Evolutionary conservation across 257 asterid genomes (phyloP).

Genomic region (Jacaranda mimosifolia): DNA sequence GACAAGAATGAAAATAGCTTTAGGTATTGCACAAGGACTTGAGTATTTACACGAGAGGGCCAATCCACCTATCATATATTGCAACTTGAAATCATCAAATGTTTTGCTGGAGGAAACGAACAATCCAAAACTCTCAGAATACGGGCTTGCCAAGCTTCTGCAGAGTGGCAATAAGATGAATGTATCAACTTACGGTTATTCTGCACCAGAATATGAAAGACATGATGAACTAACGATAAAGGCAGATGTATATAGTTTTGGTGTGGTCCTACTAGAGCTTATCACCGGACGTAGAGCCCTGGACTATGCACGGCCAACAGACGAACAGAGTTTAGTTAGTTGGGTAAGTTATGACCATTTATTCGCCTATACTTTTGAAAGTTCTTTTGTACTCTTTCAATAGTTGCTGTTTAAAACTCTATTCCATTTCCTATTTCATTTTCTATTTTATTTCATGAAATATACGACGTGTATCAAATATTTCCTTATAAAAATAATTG

Average conservation of each 20-base stretch:
- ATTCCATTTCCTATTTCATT: too few species aligned
- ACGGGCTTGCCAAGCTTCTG: slow-evolving; percentile 81
- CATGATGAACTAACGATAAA: slow-evolving; percentile 70
- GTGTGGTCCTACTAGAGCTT: slow-evolving; percentile 79
- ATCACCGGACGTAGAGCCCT: slow-evolving; percentile 85
- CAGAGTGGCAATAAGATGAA: slow-evolving; percentile 64
- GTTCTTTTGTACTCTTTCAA: background rate
- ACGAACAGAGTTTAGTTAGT: slow-evolving; percentile 71
- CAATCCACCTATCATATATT: slow-evolving; percentile 78
- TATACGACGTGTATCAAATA: too few species aligned
- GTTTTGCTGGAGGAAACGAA: slow-evolving; percentile 65
- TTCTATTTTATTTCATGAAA: too few species aligned
- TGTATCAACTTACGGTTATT: slow-evolving; percentile 63
- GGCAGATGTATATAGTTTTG: slow-evolving; percentile 88
- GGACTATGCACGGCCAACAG: slow-evolving; percentile 57
- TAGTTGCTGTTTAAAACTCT: background rate
- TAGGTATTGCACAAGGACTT: slow-evolving; percentile 80
- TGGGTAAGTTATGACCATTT: slow-evolving; percentile 64
- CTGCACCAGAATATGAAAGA: slow-evolving; percentile 85
- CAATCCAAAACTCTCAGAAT: slow-evolving; percentile 73
- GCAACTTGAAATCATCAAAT: slow-evolving; percentile 74
- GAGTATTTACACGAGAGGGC: slow-evolving; percentile 86
- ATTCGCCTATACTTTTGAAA: background rate
- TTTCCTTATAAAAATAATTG: too few species aligned
- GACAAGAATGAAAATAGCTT: slow-evolving; percentile 80